Evolutionary conservation across 768 basidiomycete genomes (phyloP).

Genomic region (Psilocybe azurescens): DNA sequence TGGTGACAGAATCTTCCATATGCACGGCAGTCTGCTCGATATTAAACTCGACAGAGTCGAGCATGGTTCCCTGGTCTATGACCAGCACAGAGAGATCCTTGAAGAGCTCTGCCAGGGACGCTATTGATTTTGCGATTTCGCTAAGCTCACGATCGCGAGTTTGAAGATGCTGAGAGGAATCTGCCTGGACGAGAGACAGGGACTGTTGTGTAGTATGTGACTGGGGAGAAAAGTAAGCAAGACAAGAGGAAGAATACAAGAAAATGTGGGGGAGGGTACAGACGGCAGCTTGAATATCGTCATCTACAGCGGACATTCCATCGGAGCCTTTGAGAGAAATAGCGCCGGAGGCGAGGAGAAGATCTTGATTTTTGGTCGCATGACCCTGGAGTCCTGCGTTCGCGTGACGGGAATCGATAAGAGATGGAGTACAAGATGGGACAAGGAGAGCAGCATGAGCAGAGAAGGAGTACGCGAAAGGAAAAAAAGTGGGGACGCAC

Average conservation of each 20-base stretch:
- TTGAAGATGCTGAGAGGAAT: constrained; percentile 45
- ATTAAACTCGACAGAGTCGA: constrained; percentile 98
- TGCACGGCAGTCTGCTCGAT: constrained; percentile 90
- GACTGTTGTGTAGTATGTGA: constrained; percentile 43
- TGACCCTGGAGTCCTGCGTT: constrained; percentile 92
- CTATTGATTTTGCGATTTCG: constrained; percentile 92
- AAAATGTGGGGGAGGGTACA: constrained; percentile 33
- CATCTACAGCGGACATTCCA: constrained; percentile 83
- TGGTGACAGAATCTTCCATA: constrained; percentile 82
- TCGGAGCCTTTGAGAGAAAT: constrained; percentile 84
- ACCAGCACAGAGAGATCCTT: constrained; percentile 92
- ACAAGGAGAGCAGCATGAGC: constrained; percentile 21
- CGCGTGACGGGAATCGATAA: not conserved
- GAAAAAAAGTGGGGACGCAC: constrained; percentile 55
- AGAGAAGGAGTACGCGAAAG: constrained; percentile 22
- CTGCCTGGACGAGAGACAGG: constrained; percentile 45
- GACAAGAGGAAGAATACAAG: constrained; percentile 11
- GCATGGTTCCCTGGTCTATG: constrained; percentile 96
- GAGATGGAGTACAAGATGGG: constrained; percentile 23
- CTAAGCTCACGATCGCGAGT: constrained; percentile 73
- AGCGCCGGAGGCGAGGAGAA: constrained; percentile 88
- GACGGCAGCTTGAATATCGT: constrained; percentile 88
- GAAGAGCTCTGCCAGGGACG: constrained; percentile 92
- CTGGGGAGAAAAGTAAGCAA: constrained; percentile 21
- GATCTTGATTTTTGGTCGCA: constrained; percentile 96